Evolutionary conservation across 2,329 filamentous ascomycete genomes (phyloP).

Genomic region (Teratosphaeria pseudoeucalypti): DNA sequence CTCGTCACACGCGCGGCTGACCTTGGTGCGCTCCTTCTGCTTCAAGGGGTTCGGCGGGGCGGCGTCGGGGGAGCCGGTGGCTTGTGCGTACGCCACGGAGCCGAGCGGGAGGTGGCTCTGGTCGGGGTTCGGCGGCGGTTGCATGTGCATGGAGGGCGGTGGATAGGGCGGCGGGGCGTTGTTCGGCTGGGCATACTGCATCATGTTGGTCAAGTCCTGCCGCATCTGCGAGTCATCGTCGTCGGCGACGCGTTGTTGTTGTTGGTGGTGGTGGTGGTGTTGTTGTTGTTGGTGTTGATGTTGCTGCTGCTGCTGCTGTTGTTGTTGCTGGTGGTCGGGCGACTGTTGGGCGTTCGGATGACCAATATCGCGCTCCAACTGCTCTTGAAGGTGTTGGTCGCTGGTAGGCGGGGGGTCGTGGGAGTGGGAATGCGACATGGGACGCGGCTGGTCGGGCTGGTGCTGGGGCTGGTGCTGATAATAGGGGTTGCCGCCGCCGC

Average conservation of each 20-base stretch:
- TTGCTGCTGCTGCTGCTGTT: not conserved
- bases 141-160: not conserved
- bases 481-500: not conserved
- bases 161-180: not conserved
- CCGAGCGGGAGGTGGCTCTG: not conserved
- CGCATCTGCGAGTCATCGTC: conserved; percentile 4
- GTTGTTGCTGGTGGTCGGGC: not conserved
- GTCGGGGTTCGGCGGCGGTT: not conserved
- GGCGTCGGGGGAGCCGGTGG: not conserved
- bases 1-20: conserved; percentile 80
- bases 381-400: not conserved
- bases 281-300: not conserved
- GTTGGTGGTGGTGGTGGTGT: not conserved
- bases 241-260: not conserved
- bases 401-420: not conserved
- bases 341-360: not conserved
- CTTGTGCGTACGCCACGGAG: conserved; percentile 1
- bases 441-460: not conserved
- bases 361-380: not conserved
- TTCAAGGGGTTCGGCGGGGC: not conserved
- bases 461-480: conserved; percentile 1
- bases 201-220: conserved; percentile 1
- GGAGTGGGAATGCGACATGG: not conserved
- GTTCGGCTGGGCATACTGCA: not conserved
- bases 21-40: conserved; percentile 61